phyloP scores from a whole-genome alignment of 1,139 yeast genomes.

The Kurtzmaniella quercitrusa region DNA sequence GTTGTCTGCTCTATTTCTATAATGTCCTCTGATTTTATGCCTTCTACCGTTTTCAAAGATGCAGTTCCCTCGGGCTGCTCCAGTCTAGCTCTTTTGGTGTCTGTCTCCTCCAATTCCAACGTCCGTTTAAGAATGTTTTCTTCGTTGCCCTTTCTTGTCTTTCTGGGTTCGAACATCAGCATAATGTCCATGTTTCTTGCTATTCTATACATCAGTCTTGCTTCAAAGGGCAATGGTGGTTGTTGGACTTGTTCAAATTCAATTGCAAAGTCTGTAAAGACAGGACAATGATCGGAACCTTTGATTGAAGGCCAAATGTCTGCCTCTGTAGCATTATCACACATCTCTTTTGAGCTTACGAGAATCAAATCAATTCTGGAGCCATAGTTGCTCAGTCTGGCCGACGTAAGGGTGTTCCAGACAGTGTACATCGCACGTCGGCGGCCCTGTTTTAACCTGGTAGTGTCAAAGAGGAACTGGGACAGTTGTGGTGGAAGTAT shows the following conservation, averaged over 20 bases:
- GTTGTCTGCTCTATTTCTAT: no score
- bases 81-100: not conserved
- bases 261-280: slow-evolving; percentile 60
- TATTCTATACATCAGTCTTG: slow-evolving; percentile 48
- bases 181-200: slow-evolving; percentile 49
- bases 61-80: not conserved
- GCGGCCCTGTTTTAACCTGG: slow-evolving; percentile 55
- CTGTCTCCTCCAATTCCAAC: no score
- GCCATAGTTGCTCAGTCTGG: slow-evolving; percentile 83
- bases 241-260: slow-evolving; percentile 4
- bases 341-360: slow-evolving; percentile 33
- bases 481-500: not conserved
- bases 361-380: slow-evolving; percentile 81
- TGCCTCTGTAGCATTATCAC: slow-evolving; percentile 36
- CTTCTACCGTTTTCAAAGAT: no score
- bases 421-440: slow-evolving; percentile 75
- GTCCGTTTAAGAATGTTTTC: not conserved
- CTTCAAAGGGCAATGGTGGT: slow-evolving; percentile 47
- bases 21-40: no score
- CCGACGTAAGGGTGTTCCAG: slow-evolving; percentile 79
- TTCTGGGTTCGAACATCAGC: slow-evolving; percentile 34
- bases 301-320: slow-evolving; percentile 64
- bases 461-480: slow-evolving; percentile 56
- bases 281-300: slow-evolving; percentile 97
- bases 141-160: not conserved